A percentile compares a stretch with the other conserved stretches of the same genome.
phyloP scores from a whole-genome alignment of 306 rosid species.

The Astragalus glycyphyllos region DNA sequence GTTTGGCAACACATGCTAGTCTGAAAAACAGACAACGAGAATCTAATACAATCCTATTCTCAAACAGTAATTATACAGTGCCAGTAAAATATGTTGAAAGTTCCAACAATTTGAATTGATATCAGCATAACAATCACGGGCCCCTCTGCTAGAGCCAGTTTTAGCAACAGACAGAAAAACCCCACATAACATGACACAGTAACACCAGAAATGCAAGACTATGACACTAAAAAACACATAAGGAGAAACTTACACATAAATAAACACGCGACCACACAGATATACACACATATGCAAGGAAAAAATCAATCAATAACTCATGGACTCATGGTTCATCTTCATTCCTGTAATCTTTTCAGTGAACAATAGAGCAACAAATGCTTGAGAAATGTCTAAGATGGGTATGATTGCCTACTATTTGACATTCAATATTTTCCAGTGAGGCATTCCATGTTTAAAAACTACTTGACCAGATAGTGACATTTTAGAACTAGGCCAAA shows the following conservation, averaged over 20 bases:
- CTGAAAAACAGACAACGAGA: background rate
- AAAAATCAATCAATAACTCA: background rate
- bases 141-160: background rate
- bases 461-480: background rate
- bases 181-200: constrained; percentile 1
- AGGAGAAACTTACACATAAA: background rate
- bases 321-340: constrained; percentile 17
- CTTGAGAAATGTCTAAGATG: background rate
- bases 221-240: background rate
- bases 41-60: background rate
- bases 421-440: background rate
- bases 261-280: background rate
- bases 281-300: background rate
- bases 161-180: background rate
- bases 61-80: background rate
- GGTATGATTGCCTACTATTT: background rate
- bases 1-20: no score
- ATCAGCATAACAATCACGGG: background rate
- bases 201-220: background rate
- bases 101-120: background rate
- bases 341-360: background rate
- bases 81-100: background rate
- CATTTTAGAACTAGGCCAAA: background rate
- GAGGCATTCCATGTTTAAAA: background rate
- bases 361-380: background rate